Base-by-base conservation (phyloP, 75 land plant genomes). In the Cryptomeria japonica region DNA sequence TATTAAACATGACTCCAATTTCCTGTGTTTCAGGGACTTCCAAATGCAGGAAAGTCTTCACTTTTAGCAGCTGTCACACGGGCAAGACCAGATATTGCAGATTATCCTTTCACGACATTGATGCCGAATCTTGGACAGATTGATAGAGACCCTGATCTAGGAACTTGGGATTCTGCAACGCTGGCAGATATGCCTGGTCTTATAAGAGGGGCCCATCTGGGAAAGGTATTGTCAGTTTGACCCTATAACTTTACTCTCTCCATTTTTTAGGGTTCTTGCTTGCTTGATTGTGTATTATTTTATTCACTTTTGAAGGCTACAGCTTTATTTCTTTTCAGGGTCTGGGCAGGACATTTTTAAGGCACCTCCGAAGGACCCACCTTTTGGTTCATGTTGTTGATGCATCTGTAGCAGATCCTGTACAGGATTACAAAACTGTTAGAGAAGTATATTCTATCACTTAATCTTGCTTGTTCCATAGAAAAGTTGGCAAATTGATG, bases 31-130 rank as follows among this genome's bases (percentile, higher is more conserved):
- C 84, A 98, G 99, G 99, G 99, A 56, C 93, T 98, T 82, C 99
- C 99, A 84, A 98, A 98, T 94, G 97, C 99, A 88, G 99, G 99
- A 86, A 97, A 98, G 85, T 98, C 99, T 77, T 97, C 99, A 0
- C 94, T 98, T 58, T 75, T 98, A 83, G 93, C 97, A 53, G 96
- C 99, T 36, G 93, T 97, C 44, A 96, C 99, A 32, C 89, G 85
- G 91, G 99, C 99, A 72, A 98, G 92, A 86, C 99, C 99, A 68
- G 95, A 97, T 68, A 97, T 98, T 89, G 99, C 99, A 83, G 95
- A 93, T 86, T 98, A 98, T 89, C 99, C 99, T 53, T 98, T 98
- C 88, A 98, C 99, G 86, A 98, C 99, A 36, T 88, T 98, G 82
- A 98, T 98, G 97, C 99, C 99, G 84, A 98, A 98, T 88, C 95